phyloP scores from a whole-genome alignment of 352 stramenopile genomes.

The Globisporangium barbulae region DNA sequence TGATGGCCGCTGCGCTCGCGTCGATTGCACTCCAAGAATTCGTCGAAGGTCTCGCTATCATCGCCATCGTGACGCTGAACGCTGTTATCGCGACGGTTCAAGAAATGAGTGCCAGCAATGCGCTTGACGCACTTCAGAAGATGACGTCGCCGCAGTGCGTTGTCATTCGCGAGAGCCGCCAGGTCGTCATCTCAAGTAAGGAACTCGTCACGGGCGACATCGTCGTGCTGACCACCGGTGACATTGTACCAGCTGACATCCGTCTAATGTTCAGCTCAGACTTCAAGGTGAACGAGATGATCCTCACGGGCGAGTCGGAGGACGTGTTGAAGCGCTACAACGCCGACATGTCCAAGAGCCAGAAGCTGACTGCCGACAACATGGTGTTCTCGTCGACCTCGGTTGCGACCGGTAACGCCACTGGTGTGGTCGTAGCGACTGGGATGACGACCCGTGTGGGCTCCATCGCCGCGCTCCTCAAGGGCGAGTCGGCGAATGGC shows the following conservation, averaged over 20 bases:
- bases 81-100: constrained; percentile 66
- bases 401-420: constrained; percentile 62
- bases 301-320: constrained; percentile 91
- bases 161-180: constrained; percentile 43
- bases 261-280: constrained; percentile 82
- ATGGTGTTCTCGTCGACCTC: constrained; percentile 92
- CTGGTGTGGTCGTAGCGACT: constrained; percentile 57
- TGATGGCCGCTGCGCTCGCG: constrained; percentile 58
- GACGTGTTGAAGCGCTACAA: constrained; percentile 75
- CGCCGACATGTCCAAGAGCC: constrained; percentile 31
- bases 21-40: constrained; percentile 52
- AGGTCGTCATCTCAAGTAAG: constrained; percentile 52
- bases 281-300: constrained; percentile 92
- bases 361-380: constrained; percentile 75
- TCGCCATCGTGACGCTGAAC: constrained; percentile 49
- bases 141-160: constrained; percentile 67
- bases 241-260: constrained; percentile 92
- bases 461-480: constrained; percentile 55
- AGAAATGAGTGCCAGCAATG: constrained; percentile 63
- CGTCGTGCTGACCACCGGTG: constrained; percentile 87
- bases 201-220: constrained; percentile 72
- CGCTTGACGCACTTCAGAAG: constrained; percentile 67
- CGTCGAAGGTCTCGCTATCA: constrained; percentile 65
- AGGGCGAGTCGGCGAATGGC: constrained; percentile 27
- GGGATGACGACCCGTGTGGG: constrained; percentile 64